phyloP scores from a whole-genome alignment of 495 filamentous ascomycete species.

The Rusavskia elegans region DNA sequence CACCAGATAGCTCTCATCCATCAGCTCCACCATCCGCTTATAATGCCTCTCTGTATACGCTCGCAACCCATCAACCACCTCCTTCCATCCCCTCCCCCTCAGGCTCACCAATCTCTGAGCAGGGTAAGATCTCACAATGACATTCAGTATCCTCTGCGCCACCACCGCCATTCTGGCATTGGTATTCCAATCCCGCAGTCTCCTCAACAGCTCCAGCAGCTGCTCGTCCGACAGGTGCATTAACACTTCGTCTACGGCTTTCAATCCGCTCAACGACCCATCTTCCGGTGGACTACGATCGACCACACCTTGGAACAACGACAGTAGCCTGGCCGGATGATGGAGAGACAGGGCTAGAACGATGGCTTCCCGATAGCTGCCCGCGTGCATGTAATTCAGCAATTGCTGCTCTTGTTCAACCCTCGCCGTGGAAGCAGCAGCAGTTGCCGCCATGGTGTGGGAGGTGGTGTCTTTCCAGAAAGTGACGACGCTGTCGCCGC shows the following conservation, averaged over 20 bases:
- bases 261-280: constrained; percentile 52
- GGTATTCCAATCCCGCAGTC: constrained; percentile 91
- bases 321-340: constrained; percentile 72
- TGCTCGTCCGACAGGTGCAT: constrained; percentile 65
- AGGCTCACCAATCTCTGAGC: constrained; percentile 42
- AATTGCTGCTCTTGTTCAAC: constrained; percentile 88
- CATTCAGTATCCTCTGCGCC: constrained; percentile 71
- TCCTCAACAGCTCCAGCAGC: constrained; percentile 58
- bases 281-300: constrained; percentile 42
- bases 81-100: constrained; percentile 51
- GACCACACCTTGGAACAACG: constrained; percentile 66
- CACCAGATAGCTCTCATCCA: constrained; percentile 88
- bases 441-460: constrained; percentile 54
- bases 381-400: constrained; percentile 74
- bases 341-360: constrained; percentile 82
- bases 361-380: constrained; percentile 82
- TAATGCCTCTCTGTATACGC: constrained; percentile 90
- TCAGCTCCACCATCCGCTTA: constrained; percentile 65
- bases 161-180: constrained; percentile 76
- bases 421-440: constrained; percentile 54
- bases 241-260: constrained; percentile 73
- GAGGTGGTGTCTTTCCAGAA: constrained; percentile 90
- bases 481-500: constrained; percentile 74
- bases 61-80: constrained; percentile 66
- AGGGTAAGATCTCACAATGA: constrained; percentile 62